These are phyloP conservation scores for Penicillium fuscoglaucum DNA, from an alignment of 2,329 filamentous ascomycete species.

Conservation along the genomic window DNA sequence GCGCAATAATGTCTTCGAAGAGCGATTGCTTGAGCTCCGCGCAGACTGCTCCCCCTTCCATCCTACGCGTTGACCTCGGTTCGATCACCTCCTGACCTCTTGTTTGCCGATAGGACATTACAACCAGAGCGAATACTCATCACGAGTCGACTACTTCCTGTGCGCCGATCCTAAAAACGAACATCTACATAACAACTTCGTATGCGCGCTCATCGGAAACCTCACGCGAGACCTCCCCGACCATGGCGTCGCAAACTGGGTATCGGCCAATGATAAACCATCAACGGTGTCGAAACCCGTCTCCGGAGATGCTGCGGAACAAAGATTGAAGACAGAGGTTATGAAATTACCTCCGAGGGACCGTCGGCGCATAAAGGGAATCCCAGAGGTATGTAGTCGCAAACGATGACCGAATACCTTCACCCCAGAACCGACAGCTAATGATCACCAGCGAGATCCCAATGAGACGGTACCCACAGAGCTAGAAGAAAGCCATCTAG, in stretches of 20 bases:
- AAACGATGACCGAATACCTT: not conserved
- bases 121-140: conserved; percentile 62
- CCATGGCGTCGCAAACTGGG: conserved; percentile 64
- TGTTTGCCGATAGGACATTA: conserved; percentile 50
- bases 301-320: conserved; percentile 62
- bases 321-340: conserved; percentile 63
- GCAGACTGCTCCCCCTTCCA: not conserved
- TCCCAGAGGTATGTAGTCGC: conserved; percentile 47
- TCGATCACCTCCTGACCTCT: conserved; percentile 23
- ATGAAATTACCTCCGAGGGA: conserved; percentile 63
- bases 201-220: conserved; percentile 61
- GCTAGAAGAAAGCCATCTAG: conserved; percentile 47
- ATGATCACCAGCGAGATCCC: conserved; percentile 36
- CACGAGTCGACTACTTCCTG: conserved; percentile 57
- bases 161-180: conserved; percentile 53
- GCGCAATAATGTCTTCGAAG: not conserved
- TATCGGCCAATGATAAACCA: conserved; percentile 59
- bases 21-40: not conserved
- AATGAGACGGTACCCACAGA: conserved; percentile 34
- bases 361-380: conserved; percentile 58
- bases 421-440: not conserved
- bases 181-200: conserved; percentile 63
- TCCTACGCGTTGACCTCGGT: conserved; percentile 6
- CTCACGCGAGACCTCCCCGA: conserved; percentile 61
- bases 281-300: conserved; percentile 51